These are phyloP conservation scores for Mycena crocata DNA, from an alignment of 768 basidiomycete genomes.

Conservation along the genomic window DNA sequence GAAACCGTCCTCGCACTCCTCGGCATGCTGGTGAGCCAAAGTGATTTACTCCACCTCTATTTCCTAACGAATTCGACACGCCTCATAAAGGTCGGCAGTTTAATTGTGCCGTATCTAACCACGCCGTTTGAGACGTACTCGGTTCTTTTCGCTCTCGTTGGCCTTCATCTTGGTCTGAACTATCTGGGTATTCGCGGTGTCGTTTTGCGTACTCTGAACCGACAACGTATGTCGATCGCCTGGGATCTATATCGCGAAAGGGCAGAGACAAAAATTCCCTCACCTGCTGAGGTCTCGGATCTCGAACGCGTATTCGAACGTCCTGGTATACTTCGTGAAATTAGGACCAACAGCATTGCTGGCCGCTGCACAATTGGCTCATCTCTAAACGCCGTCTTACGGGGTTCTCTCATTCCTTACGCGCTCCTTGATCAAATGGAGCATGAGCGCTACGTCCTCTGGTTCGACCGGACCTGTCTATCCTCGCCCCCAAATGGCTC, in stretches of 20 bases:
- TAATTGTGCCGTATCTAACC: conserved; percentile 68
- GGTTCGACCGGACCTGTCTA: conserved; percentile 54
- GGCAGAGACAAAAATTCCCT: conserved; percentile 29
- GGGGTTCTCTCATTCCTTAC: conserved; percentile 37
- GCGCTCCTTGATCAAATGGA: conserved; percentile 53
- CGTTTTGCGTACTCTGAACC: conserved; percentile 67
- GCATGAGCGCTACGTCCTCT: conserved; percentile 64
- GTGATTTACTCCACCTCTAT: background rate
- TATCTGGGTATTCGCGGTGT: conserved; percentile 71
- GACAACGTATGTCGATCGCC: conserved; percentile 65
- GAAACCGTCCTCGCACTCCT: conserved; percentile 76
- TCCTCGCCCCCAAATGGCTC: conserved; percentile 19
- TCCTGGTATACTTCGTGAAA: conserved; percentile 53
- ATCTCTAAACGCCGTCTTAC: conserved; percentile 51
- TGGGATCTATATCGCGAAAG: conserved; percentile 58
- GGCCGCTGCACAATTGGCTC: conserved; percentile 66
- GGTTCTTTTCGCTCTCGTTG: conserved; percentile 62
- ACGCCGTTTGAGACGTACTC: conserved; percentile 61
- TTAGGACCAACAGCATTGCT: conserved; percentile 44
- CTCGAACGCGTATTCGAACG: conserved; percentile 58
- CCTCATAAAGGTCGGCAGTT: conserved; percentile 61
- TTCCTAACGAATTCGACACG: background rate
- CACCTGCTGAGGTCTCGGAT: conserved; percentile 53
- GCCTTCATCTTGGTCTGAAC: conserved; percentile 67
- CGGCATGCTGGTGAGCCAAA: conserved; percentile 69